These are phyloP conservation scores for Ogataea neopini DNA, from an alignment of 805 yeast genomes.

Conservation along the genomic window DNA sequence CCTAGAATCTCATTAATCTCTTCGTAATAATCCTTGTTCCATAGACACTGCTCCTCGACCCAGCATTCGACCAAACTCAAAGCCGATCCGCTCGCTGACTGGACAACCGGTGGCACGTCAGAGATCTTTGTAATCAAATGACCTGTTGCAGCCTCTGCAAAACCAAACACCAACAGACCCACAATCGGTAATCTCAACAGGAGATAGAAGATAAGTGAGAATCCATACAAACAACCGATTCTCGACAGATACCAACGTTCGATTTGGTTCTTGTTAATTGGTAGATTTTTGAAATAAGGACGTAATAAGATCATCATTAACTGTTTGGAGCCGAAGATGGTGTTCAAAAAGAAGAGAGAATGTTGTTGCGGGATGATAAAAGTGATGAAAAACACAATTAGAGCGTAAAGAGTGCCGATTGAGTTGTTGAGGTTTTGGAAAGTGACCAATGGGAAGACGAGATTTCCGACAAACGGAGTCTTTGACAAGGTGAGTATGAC, in stretches of 20 bases:
- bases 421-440: slow-evolving; percentile 45
- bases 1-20: slow-evolving; percentile 18
- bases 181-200: slow-evolving; percentile 46
- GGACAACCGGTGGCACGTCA: slow-evolving; percentile 41
- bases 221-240: slow-evolving; percentile 57
- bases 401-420: slow-evolving; percentile 49
- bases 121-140: slow-evolving; percentile 54
- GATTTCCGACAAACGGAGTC: slow-evolving; percentile 44
- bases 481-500: slow-evolving; percentile 37
- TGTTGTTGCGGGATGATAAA: slow-evolving; percentile 38
- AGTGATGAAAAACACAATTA: slow-evolving; percentile 38
- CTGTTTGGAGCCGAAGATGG: slow-evolving; percentile 48
- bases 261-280: slow-evolving; percentile 43
- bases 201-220: slow-evolving; percentile 48
- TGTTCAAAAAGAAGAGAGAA: slow-evolving; percentile 40
- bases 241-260: slow-evolving; percentile 53
- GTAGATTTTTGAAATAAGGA: slow-evolving; percentile 52
- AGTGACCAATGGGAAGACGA: slow-evolving; percentile 44
- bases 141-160: slow-evolving; percentile 56
- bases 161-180: slow-evolving; percentile 49
- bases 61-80: slow-evolving; percentile 10
- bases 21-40: slow-evolving; percentile 21
- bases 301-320: slow-evolving; percentile 46
- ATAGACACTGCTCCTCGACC: slow-evolving; percentile 19
- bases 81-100: slow-evolving; percentile 1